Conservation (phyloP, 257 asterid species). For the Solanum microdontum region DNA sequence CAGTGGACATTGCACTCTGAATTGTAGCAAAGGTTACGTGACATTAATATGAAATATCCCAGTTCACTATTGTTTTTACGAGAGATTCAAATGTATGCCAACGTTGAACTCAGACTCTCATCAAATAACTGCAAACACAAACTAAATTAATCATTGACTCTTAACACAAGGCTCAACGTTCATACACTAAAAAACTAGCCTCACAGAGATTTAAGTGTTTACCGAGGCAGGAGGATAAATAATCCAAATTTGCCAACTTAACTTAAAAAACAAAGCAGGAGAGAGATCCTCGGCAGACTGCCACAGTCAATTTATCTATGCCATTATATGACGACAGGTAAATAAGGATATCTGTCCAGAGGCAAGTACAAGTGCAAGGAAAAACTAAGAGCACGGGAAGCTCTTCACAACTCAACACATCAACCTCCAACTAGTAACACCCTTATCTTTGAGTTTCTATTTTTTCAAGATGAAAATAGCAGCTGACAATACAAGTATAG, state of each 20-base stretch:
- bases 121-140: background rate
- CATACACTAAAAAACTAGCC: background rate
- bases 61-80: background rate
- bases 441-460: background rate
- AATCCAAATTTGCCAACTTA: background rate
- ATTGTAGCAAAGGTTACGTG: background rate
- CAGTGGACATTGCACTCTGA: background rate
- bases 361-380: background rate
- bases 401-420: background rate
- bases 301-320: background rate
- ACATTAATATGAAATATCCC: background rate
- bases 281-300: background rate
- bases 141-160: background rate
- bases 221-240: background rate
- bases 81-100: background rate
- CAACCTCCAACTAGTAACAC: background rate
- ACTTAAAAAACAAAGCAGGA: background rate
- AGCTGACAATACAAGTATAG: background rate
- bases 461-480: background rate
- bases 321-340: background rate
- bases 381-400: background rate
- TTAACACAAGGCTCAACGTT: background rate
- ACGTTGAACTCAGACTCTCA: background rate
- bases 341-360: background rate
- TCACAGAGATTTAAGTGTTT: background rate